A percentile compares a stretch with the other conserved stretches of the same genome.
Evolutionary conservation across 2,329 filamentous ascomycete genomes (phyloP).

Genomic region (Ambrosiella beaveri): DNA sequence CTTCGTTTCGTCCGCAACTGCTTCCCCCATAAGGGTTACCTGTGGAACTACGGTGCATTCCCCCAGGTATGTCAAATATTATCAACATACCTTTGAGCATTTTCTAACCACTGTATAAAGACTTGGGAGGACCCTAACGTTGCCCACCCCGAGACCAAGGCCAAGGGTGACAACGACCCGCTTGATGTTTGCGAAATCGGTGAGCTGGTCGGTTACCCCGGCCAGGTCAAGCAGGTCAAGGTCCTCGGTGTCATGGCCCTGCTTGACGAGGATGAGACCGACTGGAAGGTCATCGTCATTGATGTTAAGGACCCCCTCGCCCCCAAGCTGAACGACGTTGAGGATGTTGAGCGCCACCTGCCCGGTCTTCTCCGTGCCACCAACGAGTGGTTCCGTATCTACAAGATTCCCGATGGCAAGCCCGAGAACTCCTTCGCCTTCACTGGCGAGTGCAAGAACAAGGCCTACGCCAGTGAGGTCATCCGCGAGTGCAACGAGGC

Average conservation of each 20-base stretch:
- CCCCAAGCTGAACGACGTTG: constrained; percentile 90
- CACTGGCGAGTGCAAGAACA: constrained; percentile 99
- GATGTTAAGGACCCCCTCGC: constrained; percentile 95
- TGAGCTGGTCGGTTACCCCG: constrained; percentile 87
- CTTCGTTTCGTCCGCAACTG: constrained; percentile 98
- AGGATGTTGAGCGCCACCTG: constrained; percentile 97
- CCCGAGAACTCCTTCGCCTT: constrained; percentile 99
- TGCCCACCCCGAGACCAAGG: constrained; percentile 96
- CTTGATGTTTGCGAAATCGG: constrained; percentile 99
- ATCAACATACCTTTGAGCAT: not conserved
- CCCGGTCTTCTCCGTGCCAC: constrained; percentile 92
- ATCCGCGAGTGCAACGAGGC: constrained; percentile 91
- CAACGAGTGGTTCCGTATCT: constrained; percentile 99
- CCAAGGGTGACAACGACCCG: constrained; percentile 98
- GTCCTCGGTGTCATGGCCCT: constrained; percentile 98
- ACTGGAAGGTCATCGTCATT: constrained; percentile 99
- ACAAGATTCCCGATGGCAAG: constrained; percentile 99
- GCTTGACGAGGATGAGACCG: constrained; percentile 97
- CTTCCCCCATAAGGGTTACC: constrained; percentile 99
- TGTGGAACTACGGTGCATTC: constrained; percentile 99
- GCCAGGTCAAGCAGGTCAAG: constrained; percentile 99
- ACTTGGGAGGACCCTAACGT: constrained; percentile 98
- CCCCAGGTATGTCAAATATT: constrained; percentile 51
- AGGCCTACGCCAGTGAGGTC: constrained; percentile 90
- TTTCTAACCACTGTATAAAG: constrained; percentile 27